These are phyloP conservation scores for Phytophthora pisi DNA, from an alignment of 352 stramenopile species.

Conservation along the genomic window DNA sequence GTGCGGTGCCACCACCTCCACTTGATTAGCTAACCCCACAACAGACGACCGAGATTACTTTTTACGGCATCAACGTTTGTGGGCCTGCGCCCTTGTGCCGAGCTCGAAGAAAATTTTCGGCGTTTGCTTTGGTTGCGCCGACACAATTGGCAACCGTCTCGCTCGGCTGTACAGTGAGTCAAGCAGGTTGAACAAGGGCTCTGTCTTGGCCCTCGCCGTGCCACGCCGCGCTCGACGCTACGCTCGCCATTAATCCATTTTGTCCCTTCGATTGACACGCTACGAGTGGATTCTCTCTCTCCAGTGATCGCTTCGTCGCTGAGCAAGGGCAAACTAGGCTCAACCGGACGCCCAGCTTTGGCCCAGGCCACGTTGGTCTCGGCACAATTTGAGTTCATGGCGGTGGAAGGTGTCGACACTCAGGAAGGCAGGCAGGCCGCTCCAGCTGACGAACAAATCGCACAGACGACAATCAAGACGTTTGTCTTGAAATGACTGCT, in stretches of 20 bases:
- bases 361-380: not conserved
- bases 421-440: not conserved
- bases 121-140: not conserved
- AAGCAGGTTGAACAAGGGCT: conserved; percentile 16
- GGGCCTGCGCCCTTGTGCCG: conserved; percentile 4
- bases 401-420: not conserved
- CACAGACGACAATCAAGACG: conserved; percentile 1
- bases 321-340: conserved; percentile 7
- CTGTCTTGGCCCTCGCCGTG: conserved; percentile 1
- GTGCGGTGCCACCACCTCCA: conserved; percentile 13
- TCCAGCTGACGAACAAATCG: not conserved
- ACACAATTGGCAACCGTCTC: conserved; percentile 17
- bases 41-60: conserved; percentile 26
- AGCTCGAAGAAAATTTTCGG: conserved; percentile 29
- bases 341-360: not conserved
- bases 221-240: conserved; percentile 9
- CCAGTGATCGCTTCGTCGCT: conserved; percentile 9
- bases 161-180: conserved; percentile 7
- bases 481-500: conserved; percentile 12
- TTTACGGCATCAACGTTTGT: conserved; percentile 17
- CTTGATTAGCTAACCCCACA: conserved; percentile 28
- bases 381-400: not conserved
- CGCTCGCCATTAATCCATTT: conserved; percentile 20
- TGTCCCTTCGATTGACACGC: conserved; percentile 30
- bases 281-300: conserved; percentile 25